Conservation (phyloP, 805 yeast genomes). For the Saccharomycopsis amapae region DNA sequence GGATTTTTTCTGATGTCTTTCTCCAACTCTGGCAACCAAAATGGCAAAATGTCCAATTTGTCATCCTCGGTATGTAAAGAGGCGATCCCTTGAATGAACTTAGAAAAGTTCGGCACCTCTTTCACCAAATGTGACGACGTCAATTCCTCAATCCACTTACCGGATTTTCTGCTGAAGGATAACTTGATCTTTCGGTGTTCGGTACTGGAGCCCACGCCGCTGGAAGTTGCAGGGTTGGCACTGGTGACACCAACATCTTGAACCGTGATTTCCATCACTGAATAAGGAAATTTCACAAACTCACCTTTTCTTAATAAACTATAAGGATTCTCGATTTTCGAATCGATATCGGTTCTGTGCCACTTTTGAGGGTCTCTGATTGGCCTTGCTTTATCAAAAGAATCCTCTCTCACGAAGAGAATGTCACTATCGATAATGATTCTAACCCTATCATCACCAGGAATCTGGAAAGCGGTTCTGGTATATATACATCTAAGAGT, state of each 20-base stretch:
- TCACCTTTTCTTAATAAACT: conserved; percentile 81
- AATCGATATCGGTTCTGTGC: conserved; percentile 91
- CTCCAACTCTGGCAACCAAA: conserved; percentile 91
- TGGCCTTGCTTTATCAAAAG: conserved; percentile 78
- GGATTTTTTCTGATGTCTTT: conserved; percentile 70
- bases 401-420: conserved; percentile 81
- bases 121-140: conserved; percentile 78
- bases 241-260: conserved; percentile 38
- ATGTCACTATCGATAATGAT: conserved; percentile 87
- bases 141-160: conserved; percentile 80
- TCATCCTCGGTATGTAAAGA: conserved; percentile 85
- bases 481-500: conserved; percentile 79
- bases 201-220: conserved; percentile 51
- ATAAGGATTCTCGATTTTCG: conserved; percentile 60
- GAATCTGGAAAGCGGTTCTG: conserved; percentile 95
- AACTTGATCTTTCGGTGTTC: conserved; percentile 27
- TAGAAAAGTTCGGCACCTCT: conserved; percentile 70
- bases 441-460: conserved; percentile 91
- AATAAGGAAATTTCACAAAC: conserved; percentile 71
- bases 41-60: conserved; percentile 80
- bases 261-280: conserved; percentile 82
- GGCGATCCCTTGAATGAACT: conserved; percentile 89
- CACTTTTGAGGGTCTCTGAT: conserved; percentile 82
- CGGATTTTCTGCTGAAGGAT: conserved; percentile 43
- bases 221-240: conserved; percentile 24